Evolutionary conservation across 169 alveolate genomes (phyloP), one percentile per base, ranked within the genome.

Genomic region (Cryptosporidium felis): DNA sequence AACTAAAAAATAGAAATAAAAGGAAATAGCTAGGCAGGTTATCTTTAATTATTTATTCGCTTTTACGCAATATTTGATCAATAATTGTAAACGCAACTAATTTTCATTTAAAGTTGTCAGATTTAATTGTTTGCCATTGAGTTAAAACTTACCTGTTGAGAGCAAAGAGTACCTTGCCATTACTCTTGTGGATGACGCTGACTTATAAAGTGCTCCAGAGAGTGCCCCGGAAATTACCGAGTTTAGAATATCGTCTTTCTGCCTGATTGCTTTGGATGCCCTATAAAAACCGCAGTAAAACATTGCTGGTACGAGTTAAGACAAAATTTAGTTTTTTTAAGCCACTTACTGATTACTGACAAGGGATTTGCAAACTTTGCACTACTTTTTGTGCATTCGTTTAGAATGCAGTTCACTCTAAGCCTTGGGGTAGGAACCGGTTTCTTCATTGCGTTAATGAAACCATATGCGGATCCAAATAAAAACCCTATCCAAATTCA

Each of bases 361-460:
- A 91, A 56, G 26, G 92, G 92, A 59, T 92, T 94, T 40, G 95
- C 97, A 60, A 94, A 80, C 40, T 65, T 88, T 18, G 97, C 95
- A 16, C 97, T 96, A 44, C 82, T 88, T 16, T 89, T 82, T 30
- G 94, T 82, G 59, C 96, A 93, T 44, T 88, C 88, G 82, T 94
- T 94, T 16, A 94, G 88, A 28, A 94, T 80, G 16, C 94, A 91
- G 90, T 94, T 94, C 21, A 94, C 56, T 56, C 90, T 91, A 16
- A 94, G 94, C 62, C 90, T 94, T 18, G 90, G 79, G 3, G 97
- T 94, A 28, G 93, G 91, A 18, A 95, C 97, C 14, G 97, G 97
- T 62, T 81, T 94, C 58, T 89, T 53, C n/a, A 94, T 49, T n/a
- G 96, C 97, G 49, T 82, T 89, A 5, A 91, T 46, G 26, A 92